These are phyloP conservation scores for Pulveroboletus sp. DNA, from an alignment of 768 basidiomycete genomes.

Conservation along the genomic window DNA sequence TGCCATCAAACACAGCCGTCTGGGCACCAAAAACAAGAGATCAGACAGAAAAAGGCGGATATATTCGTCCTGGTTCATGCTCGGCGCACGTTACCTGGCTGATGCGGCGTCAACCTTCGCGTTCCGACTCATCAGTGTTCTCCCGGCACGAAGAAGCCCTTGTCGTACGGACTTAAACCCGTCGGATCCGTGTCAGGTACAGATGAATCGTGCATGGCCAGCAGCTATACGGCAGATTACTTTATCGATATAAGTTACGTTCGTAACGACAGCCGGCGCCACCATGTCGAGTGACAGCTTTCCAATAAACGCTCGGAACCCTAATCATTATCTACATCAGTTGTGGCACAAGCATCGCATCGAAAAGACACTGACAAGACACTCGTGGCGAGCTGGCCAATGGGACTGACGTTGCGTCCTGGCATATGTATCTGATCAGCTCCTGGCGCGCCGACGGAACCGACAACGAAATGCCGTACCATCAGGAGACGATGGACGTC, in stretches of 20 bases:
- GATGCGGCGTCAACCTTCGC: too few relatives aligned
- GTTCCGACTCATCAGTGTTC: too few relatives aligned
- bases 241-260: too few relatives aligned
- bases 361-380: slow-evolving; percentile 1
- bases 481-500: slow-evolving; percentile 9
- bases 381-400: background rate
- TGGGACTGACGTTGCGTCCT: slow-evolving; percentile 17
- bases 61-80: background rate
- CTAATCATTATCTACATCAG: slow-evolving; percentile 1
- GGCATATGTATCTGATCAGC: background rate
- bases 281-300: too few relatives aligned
- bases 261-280: too few relatives aligned
- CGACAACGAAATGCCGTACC: background rate
- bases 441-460: background rate
- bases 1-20: background rate
- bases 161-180: slow-evolving; percentile 13
- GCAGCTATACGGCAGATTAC: background rate
- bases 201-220: too few relatives aligned
- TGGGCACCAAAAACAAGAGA: slow-evolving; percentile 6
- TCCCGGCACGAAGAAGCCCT: too few relatives aligned
- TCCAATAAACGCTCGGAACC: too few relatives aligned
- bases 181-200: background rate
- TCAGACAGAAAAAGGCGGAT: background rate
- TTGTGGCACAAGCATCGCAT: background rate
- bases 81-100: slow-evolving; percentile 7